These are phyloP conservation scores for Jamesozyma spencerorum DNA, from an alignment of 805 yeast genomes.

Conservation along the genomic window DNA sequence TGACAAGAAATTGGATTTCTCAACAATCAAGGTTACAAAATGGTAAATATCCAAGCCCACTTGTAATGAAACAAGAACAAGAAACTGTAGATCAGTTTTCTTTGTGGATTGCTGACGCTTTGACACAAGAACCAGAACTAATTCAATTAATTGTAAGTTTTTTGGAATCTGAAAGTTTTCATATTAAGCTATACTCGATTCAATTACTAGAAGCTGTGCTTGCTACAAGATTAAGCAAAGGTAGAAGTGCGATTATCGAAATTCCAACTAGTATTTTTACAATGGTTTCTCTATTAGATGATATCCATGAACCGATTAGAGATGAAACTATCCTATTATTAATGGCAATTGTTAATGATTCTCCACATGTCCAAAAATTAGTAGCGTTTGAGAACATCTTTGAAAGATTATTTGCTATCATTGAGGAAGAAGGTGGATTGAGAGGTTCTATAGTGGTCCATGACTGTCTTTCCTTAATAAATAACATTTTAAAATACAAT, in stretches of 20 bases:
- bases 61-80: slow-evolving; percentile 43
- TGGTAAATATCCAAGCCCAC: slow-evolving; percentile 73
- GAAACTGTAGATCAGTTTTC: slow-evolving; percentile 70
- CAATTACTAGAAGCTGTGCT: slow-evolving; percentile 80
- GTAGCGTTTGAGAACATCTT: slow-evolving; percentile 93
- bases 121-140: slow-evolving; percentile 48
- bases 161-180: slow-evolving; percentile 58
- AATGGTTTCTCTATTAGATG: slow-evolving; percentile 53
- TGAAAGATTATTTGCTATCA: slow-evolving; percentile 68
- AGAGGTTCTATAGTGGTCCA: slow-evolving; percentile 85
- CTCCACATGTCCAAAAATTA: slow-evolving; percentile 78
- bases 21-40: slow-evolving; percentile 64
- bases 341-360: slow-evolving; percentile 71
- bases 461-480: slow-evolving; percentile 71
- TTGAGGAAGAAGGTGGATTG: slow-evolving; percentile 80
- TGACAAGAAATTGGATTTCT: slow-evolving; percentile 62
- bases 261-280: slow-evolving; percentile 75
- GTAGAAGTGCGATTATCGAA: slow-evolving; percentile 63
- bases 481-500: slow-evolving; percentile 68
- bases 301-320: slow-evolving; percentile 72
- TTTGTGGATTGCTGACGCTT: slow-evolving; percentile 89
- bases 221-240: slow-evolving; percentile 60
- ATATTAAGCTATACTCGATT: slow-evolving; percentile 67
- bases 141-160: slow-evolving; percentile 39
- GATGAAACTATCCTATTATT: slow-evolving; percentile 81